phyloP scores from a whole-genome alignment of 2,329 filamentous ascomycete genomes.

The Trichophyton schoenleinii region DNA sequence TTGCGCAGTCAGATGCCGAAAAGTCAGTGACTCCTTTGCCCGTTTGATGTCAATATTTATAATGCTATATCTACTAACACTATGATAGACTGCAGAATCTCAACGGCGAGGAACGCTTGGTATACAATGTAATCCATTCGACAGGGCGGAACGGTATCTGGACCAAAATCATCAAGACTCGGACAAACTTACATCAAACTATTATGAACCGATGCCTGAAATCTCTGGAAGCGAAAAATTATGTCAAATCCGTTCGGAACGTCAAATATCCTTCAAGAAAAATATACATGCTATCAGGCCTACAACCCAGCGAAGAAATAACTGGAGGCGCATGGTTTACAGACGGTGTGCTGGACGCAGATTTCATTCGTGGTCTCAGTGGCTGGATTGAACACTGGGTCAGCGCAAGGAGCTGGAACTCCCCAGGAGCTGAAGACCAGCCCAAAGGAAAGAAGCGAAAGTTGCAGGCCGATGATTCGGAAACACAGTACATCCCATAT shows the following conservation, averaged over 20 bases:
- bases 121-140: constrained; percentile 82
- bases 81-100: constrained; percentile 32
- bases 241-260: constrained; percentile 82
- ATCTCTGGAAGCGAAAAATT: constrained; percentile 64
- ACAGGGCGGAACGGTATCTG: constrained; percentile 78
- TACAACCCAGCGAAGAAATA: constrained; percentile 76
- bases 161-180: constrained; percentile 70
- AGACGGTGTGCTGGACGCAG: constrained; percentile 76
- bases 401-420: constrained; percentile 58
- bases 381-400: constrained; percentile 62
- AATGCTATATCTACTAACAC: constrained; percentile 10
- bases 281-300: constrained; percentile 84
- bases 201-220: constrained; percentile 72
- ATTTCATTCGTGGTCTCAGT: constrained; percentile 69
- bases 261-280: constrained; percentile 84
- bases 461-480: constrained; percentile 21
- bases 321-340: constrained; percentile 93
- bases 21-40: constrained; percentile 25
- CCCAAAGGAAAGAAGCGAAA: constrained; percentile 31
- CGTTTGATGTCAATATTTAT: not conserved
- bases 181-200: constrained; percentile 71
- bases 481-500: constrained; percentile 37
- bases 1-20: constrained; percentile 37
- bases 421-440: constrained; percentile 28
- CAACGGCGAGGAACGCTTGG: constrained; percentile 60